Evolutionary conservation across 495 filamentous ascomycete genomes (phyloP).

Genomic region (Haplographium delicatum): DNA sequence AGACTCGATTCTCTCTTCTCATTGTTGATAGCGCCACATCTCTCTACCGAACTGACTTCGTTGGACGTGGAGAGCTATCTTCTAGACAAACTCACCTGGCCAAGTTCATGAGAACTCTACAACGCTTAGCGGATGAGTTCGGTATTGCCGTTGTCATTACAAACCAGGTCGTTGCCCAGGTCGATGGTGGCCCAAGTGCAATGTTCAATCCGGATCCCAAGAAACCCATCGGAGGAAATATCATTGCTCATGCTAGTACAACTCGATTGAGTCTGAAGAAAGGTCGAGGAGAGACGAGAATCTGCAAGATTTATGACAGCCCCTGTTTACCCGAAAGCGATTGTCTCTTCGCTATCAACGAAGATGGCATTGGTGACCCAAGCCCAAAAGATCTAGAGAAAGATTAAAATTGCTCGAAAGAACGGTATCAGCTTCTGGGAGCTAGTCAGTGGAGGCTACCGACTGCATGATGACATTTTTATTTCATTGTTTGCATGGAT

Average conservation of each 20-base stretch:
- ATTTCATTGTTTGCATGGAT: slow-evolving; percentile 11
- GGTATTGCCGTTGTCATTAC: slow-evolving; percentile 98
- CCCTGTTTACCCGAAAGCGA: slow-evolving; percentile 95
- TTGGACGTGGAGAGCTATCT: slow-evolving; percentile 87
- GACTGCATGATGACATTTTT: slow-evolving; percentile 4
- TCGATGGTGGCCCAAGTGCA: slow-evolving; percentile 87
- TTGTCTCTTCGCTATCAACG: slow-evolving; percentile 93
- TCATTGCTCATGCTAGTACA: slow-evolving; percentile 95
- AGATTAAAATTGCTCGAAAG: slow-evolving; percentile 28
- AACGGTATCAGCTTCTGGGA: too few species aligned
- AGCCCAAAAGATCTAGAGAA: slow-evolving; percentile 94
- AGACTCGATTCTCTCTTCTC: slow-evolving; percentile 92
- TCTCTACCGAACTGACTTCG: slow-evolving; percentile 92
- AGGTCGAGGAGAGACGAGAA: slow-evolving; percentile 86
- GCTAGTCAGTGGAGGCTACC: too few species aligned
- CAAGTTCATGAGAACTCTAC: slow-evolving; percentile 93
- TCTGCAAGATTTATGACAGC: slow-evolving; percentile 98
- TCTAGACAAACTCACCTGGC: slow-evolving; percentile 88
- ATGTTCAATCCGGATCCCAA: slow-evolving; percentile 99
- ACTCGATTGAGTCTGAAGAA: slow-evolving; percentile 90
- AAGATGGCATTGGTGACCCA: slow-evolving; percentile 94
- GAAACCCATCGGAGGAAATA: slow-evolving; percentile 98
- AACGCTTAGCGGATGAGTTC: slow-evolving; percentile 93
- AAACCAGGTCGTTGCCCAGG: slow-evolving; percentile 97
- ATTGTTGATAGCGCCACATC: slow-evolving; percentile 94